These are phyloP conservation scores for Exophiala mesophila DNA, from an alignment of 2,329 filamentous ascomycete genomes.

Conservation along the genomic window DNA sequence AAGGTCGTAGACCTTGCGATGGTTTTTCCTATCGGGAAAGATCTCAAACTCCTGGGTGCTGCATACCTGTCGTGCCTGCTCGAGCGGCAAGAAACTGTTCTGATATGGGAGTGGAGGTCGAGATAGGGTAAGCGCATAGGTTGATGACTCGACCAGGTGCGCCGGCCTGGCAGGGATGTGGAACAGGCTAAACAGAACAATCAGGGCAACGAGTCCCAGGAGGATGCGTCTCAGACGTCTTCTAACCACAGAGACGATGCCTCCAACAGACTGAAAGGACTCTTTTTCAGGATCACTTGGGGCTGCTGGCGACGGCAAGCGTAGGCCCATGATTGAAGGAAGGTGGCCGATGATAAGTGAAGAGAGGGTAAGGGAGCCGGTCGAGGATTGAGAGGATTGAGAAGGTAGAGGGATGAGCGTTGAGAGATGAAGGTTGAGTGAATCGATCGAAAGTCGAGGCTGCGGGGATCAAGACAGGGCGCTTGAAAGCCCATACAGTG, in stretches of 20 bases:
- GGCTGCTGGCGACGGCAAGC: neutral
- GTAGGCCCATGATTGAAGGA: neutral
- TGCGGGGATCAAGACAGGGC: no score
- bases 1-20: constrained; percentile 56
- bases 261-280: neutral
- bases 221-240: neutral
- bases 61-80: constrained; percentile 10
- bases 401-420: no score
- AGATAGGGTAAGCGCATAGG: constrained; percentile 3
- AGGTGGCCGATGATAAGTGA: no score
- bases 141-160: constrained; percentile 3
- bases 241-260: neutral
- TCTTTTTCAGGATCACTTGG: neutral
- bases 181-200: constrained; percentile 1
- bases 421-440: no score
- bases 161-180: neutral
- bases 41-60: constrained; percentile 6
- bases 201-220: constrained; percentile 1
- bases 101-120: neutral
- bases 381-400: no score
- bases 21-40: constrained; percentile 18
- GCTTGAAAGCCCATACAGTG: no score
- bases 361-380: no score
- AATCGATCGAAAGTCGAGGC: no score
- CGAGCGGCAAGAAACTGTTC: constrained; percentile 7